Conservation (phyloP, 805 yeast genomes). For the Ogataea pilisensis region DNA sequence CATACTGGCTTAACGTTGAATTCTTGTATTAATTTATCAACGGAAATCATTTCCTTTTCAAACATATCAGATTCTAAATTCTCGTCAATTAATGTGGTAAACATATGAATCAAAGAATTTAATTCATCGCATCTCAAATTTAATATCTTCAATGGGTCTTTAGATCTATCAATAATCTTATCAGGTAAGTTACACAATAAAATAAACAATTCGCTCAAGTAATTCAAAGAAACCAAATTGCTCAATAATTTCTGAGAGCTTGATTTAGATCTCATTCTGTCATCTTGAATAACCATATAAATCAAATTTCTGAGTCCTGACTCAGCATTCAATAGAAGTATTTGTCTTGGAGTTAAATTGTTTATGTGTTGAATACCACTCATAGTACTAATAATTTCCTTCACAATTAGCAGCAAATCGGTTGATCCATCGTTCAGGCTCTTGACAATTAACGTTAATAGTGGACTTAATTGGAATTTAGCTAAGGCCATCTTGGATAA, state of each 20-base stretch:
- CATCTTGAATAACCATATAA: conserved; percentile 55
- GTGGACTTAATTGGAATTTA: conserved; percentile 56
- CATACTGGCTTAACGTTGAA: conserved; percentile 52
- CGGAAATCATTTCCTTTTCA: conserved; percentile 34
- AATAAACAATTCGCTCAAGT: conserved; percentile 61
- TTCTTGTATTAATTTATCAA: conserved; percentile 37
- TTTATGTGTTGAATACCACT: conserved; percentile 73
- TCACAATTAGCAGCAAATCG: conserved; percentile 58
- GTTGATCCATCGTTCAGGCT: conserved; percentile 58
- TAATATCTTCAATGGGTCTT: conserved; percentile 58
- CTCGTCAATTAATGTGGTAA: conserved; percentile 52
- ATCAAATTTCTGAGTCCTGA: conserved; percentile 51
- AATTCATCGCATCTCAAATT: conserved; percentile 72
- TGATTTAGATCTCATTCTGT: conserved; percentile 41
- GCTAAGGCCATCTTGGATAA: conserved; percentile 51
- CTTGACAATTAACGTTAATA: conserved; percentile 56
- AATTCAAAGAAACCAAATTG: conserved; percentile 39
- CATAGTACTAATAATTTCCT: conserved; percentile 65
- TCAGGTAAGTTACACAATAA: conserved; percentile 49
- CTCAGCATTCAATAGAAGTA: conserved; percentile 63
- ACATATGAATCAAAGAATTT: conserved; percentile 60
- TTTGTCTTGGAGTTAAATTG: conserved; percentile 63
- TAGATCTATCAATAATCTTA: conserved; percentile 35
- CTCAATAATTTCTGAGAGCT: conserved; percentile 51
- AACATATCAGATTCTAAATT: conserved; percentile 38